Base-by-base conservation (phyloP, 2,329 filamentous ascomycete species). In the Curvularia sp. region DNA sequence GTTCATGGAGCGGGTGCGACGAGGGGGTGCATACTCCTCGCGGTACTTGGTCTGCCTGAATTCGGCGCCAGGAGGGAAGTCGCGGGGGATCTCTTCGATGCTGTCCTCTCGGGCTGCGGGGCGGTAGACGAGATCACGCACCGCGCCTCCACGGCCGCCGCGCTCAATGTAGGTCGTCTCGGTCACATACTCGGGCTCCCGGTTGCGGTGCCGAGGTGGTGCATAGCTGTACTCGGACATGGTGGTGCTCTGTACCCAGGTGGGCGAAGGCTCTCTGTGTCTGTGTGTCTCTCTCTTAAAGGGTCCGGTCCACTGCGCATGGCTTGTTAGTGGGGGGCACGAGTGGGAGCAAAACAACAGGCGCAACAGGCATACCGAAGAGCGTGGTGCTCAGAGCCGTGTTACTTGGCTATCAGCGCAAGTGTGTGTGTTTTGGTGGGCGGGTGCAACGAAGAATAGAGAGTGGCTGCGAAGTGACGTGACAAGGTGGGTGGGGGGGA, bases 31-130 rank as follows among this genome's bases (percentile, higher is more conserved):
- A 61, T 80, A 79, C 55, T 80, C 77, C 66, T 84, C 82, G 63
- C 83, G 77, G 66, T 81, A 81, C 60, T 74, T 78, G 49, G 79
- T 78, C 48, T 79, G 78, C 28, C 78, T 77, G 66, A 79, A 79
- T 67, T 80, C 78, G 72, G 70, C 75, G 73, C 70, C 87, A 6
- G 92, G 91, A 30, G 91, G 91, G 70, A 96, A 96, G 67, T 96
- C 91, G 66, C 92, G 88, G 64, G 87, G 87, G 59, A 96, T 87
- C 78, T 96, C 91, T 79, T 97, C 93, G 72, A 96, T 88, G 76
- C 89, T 93, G 70, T 92, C 89, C 74, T 93, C 89, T 64, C 89
- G 88, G 42, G 58, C 64, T 48, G 58, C 64, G 49, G 80, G 77
- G 57, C 81, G 81, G 71, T 80, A 82, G 71, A 82, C 81, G 52